phyloP scores from a whole-genome alignment of 257 asterid genomes.

The Solanum paucissectum region DNA sequence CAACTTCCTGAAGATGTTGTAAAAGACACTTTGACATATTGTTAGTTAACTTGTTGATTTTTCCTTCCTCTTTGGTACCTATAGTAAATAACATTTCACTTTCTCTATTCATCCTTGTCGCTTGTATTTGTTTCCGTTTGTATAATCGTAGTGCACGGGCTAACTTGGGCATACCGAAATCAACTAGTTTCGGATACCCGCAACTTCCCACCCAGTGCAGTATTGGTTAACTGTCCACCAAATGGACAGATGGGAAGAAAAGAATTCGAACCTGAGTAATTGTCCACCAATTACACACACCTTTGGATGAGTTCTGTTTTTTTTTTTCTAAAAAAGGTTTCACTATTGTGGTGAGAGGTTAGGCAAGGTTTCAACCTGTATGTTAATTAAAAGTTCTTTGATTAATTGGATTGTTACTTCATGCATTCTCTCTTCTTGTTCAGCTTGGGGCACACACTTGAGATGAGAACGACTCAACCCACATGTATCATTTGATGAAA shows the following conservation, averaged over 20 bases:
- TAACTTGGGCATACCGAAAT: background rate
- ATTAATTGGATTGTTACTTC: background rate
- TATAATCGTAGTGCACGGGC: background rate
- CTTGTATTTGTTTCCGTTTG: background rate
- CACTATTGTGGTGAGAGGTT: background rate
- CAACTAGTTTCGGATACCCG: background rate
- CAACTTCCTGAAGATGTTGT: background rate
- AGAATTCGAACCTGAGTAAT: background rate
- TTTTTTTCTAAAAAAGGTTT: fast-evolving
- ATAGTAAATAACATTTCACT: background rate
- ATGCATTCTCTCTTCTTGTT: background rate
- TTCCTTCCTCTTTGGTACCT: background rate
- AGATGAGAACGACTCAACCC: background rate
- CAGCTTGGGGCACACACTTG: background rate
- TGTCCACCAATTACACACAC: background rate
- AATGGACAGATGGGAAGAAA: background rate
- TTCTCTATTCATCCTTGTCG: background rate
- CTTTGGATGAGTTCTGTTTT: background rate
- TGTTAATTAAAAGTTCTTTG: background rate
- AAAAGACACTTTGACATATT: background rate
- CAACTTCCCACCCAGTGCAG: background rate
- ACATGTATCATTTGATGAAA: background rate
- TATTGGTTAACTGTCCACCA: background rate
- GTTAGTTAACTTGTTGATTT: background rate
- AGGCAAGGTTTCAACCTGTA: background rate